Percentiles rank a stretch among this genome's conserved stretches.
phyloP scores from a whole-genome alignment of 2,329 filamentous ascomycete genomes.

The Waltergamsia citrina region DNA sequence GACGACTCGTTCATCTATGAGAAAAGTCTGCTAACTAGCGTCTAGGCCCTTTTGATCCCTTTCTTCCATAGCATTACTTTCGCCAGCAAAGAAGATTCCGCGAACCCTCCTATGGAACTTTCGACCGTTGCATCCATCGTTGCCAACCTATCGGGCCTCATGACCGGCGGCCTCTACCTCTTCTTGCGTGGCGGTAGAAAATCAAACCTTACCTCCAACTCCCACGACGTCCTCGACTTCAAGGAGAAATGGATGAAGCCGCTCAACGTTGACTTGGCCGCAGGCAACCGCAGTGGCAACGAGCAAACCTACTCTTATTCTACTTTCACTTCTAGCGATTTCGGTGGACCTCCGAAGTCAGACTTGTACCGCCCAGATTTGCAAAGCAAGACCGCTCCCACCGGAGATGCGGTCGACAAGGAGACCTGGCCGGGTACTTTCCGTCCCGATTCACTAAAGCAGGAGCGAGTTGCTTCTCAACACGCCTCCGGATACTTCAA shows the following conservation, averaged over 20 bases:
- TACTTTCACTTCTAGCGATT: neutral
- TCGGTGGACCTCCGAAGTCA: too few relatives aligned
- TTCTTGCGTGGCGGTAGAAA: constrained; percentile 38
- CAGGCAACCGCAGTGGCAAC: neutral
- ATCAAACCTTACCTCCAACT: neutral
- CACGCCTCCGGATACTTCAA: too few relatives aligned
- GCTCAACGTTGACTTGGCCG: neutral
- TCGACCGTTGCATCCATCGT: constrained; percentile 57
- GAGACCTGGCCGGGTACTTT: too few relatives aligned
- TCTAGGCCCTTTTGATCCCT: constrained; percentile 50
- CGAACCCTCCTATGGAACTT: constrained; percentile 43
- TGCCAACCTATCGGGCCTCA: constrained; percentile 55
- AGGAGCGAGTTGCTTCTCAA: too few relatives aligned
- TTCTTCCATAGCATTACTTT: constrained; percentile 53
- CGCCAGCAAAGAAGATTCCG: constrained; percentile 20
- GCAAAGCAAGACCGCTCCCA: too few relatives aligned
- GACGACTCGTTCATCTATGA: neutral
- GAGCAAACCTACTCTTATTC: too few relatives aligned
- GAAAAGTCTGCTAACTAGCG: constrained; percentile 17
- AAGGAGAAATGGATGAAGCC: neutral
- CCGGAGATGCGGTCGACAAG: too few relatives aligned
- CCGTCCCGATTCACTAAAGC: too few relatives aligned
- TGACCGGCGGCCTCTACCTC: constrained; percentile 56
- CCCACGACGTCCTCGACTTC: neutral
- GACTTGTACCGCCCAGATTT: too few relatives aligned